Conservation (phyloP, 306 rosid genomes). For the Cicer chorassanicum region DNA sequence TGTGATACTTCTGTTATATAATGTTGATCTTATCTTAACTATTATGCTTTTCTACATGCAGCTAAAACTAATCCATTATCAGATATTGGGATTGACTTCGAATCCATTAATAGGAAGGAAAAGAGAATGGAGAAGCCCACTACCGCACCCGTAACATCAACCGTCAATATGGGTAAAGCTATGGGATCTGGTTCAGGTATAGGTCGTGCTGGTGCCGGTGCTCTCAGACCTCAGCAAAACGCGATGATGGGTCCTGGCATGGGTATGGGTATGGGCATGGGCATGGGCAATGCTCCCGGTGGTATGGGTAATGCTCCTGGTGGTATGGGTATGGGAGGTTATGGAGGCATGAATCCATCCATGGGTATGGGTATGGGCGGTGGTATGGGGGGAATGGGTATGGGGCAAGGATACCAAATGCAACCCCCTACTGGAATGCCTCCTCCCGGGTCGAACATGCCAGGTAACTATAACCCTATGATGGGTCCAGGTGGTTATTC, state of each 20-base stretch:
- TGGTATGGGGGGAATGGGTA: conserved; percentile 68
- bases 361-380: conserved; percentile 55
- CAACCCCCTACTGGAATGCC: conserved; percentile 70
- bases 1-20: conserved; percentile 15
- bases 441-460: conserved; percentile 67
- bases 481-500: conserved; percentile 75
- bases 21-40: conserved; percentile 37
- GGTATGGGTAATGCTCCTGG: conserved; percentile 45
- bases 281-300: conserved; percentile 31
- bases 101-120: conserved; percentile 88
- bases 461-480: conserved; percentile 74
- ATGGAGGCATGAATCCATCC: too few relatives aligned
- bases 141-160: conserved; percentile 60
- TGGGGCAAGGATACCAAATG: conserved; percentile 81
- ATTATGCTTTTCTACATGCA: conserved; percentile 53
- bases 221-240: conserved; percentile 63
- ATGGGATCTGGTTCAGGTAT: conserved; percentile 99
- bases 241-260: conserved; percentile 69
- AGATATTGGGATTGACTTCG: conserved; percentile 95
- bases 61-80: conserved; percentile 85
- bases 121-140: conserved; percentile 97
- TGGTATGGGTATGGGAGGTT: conserved; percentile 33
- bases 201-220: conserved; percentile 83
- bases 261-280: conserved; percentile 54
- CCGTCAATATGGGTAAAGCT: conserved; percentile 93